Percentiles rank a stretch among this genome's conserved stretches.
phyloP scores from a whole-genome alignment of 768 basidiomycete species.

The Phlegmacium glaucopus region DNA sequence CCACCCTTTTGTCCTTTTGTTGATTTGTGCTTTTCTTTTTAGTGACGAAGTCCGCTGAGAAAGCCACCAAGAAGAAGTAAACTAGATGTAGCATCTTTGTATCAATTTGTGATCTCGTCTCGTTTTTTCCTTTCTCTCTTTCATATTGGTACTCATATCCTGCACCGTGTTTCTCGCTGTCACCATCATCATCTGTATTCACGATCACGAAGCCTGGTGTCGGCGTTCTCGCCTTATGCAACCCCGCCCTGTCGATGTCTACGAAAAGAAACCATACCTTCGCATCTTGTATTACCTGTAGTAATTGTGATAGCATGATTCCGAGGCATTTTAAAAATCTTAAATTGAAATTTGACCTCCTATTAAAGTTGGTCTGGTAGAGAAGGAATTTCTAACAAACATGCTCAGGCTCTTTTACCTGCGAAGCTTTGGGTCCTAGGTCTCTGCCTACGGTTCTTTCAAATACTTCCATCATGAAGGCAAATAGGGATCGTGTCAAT shows the following conservation, averaged over 20 bases:
- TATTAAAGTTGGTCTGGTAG: neutral
- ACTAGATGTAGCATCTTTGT: conserved; percentile 73
- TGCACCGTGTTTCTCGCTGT: conserved; percentile 28
- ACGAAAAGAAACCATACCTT: conserved; percentile 10
- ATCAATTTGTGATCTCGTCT: conserved; percentile 52
- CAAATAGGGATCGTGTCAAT: conserved; percentile 73
- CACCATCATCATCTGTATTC: conserved; percentile 41
- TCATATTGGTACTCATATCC: conserved; percentile 35
- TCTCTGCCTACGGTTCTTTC: conserved; percentile 85
- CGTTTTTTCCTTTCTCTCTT: conserved; percentile 43
- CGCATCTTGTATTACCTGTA: conserved; percentile 20
- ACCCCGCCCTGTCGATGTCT: conserved; percentile 8
- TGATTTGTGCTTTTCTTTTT: conserved; percentile 4
- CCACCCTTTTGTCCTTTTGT: neutral
- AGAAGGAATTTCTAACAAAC: conserved; percentile 51
- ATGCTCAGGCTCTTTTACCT: conserved; percentile 59
- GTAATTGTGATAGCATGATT: conserved; percentile 16
- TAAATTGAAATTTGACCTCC: neutral
- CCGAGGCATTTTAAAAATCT: conserved; percentile 6
- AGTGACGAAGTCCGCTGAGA: conserved; percentile 96
- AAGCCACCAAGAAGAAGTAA: conserved; percentile 95
- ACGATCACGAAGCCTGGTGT: conserved; percentile 27
- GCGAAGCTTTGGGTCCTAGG: conserved; percentile 61
- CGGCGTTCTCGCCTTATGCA: conserved; percentile 19
- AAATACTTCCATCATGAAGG: conserved; percentile 91